Evolutionary conservation across 768 basidiomycete species (phyloP), one percentile per base, ranked within the genome.

Genomic region (Chalciporus sphaerocephalus): DNA sequence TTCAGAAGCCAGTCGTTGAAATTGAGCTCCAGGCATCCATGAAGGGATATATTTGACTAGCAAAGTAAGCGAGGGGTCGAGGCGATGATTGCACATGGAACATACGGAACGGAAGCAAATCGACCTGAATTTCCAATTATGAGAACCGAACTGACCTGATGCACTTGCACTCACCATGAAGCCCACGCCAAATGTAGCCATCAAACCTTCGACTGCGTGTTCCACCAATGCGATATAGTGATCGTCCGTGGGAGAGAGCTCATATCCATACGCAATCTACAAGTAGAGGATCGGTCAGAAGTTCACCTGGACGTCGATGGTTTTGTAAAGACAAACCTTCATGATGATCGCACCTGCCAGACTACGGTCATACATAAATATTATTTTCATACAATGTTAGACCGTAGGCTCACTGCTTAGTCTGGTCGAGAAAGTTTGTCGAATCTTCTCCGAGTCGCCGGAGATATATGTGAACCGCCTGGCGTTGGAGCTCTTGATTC

Each of bases 101-200:
- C 38, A 6, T 34, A 46, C 38, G 38, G 38, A 40, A 24, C 11
- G 45, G 45, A 25, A 46, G 17, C 2, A 46, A 34, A 25, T 46
- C 38, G 22, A 40, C 45, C 38, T 46, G n/a, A 15, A 10, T 40
- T 40, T 46, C 38, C 39, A 22, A 6, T 20, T 25, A 25, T 37
- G 15, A 35, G 35, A 20, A 7, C 11, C 21, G 15, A 13, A 25
- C 7, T 6, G n/a, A 30, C 4, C 28, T 30, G 28, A 30, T 30
- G 4, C n/a, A 15, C 25, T 21, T 33, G 1, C 24, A 16, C 38
- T 34, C 11, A 40, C 38, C 38, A 46, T 46, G 32, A 46, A 46
- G 6, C 45, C 45, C 10, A 46, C 45, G 6, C 45, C 45, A 25
- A 46, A 46, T 9, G 45, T 46, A 8, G 45, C 24, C 32, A 34